phyloP scores from a whole-genome alignment of 225 moss, liverwort and hornwort species.

The Marchantia paleacea region DNA sequence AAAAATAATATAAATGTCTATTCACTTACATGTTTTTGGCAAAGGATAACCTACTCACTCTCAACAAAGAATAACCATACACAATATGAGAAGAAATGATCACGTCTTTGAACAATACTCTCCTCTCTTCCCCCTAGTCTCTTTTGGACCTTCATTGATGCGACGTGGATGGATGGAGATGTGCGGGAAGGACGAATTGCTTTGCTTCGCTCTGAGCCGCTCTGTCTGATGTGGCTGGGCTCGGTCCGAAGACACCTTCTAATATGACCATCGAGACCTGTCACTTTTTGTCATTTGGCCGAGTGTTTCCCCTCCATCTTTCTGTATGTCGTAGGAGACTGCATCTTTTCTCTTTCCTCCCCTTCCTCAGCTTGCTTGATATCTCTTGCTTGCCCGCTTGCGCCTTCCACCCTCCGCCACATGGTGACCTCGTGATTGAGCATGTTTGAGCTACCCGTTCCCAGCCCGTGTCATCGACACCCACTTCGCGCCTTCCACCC shows the following conservation, averaged over 20 bases:
- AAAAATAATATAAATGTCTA: too few relatives aligned
- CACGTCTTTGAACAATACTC: too few relatives aligned
- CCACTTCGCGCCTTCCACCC: not conserved
- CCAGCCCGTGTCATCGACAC: not conserved
- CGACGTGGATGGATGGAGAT: not conserved
- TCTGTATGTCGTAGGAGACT: not conserved
- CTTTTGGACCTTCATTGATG: too few relatives aligned
- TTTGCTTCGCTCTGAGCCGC: not conserved
- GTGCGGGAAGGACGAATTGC: not conserved
- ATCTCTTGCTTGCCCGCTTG: not conserved
- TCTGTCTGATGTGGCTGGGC: not conserved
- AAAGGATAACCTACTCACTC: too few relatives aligned
- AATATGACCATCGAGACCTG: not conserved
- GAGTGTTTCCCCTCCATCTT: not conserved
- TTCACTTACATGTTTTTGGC: too few relatives aligned
- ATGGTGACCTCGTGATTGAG: not conserved
- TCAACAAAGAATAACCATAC: too few relatives aligned
- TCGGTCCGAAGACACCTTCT: not conserved
- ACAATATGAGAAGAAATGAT: too few relatives aligned
- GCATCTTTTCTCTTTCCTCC: not conserved
- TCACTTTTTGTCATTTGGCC: not conserved
- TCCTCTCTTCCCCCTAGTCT: too few relatives aligned
- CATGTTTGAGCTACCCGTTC: not conserved
- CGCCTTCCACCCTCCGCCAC: slow-evolving; percentile 3
- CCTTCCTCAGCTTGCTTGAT: not conserved